Base-by-base conservation (phyloP, 768 basidiomycete genomes). In the Mycena rebaudengoi region DNA sequence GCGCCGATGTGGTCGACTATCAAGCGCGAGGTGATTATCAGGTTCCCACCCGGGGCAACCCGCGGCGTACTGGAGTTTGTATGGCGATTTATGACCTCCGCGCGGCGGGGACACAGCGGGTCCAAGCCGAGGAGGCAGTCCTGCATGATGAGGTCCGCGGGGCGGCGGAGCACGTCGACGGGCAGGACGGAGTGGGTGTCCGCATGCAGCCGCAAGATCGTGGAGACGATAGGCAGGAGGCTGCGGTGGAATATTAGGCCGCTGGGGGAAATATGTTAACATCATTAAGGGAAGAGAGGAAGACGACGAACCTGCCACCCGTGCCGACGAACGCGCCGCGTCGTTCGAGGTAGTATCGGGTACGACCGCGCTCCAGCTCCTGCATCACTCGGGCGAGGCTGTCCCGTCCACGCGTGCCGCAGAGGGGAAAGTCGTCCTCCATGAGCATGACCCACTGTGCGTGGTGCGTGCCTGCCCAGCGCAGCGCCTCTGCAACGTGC, bases 391-490 rank as follows among this genome's bases (percentile, higher is more conserved):
- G 59, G 4, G 49, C 52, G 37, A 48, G 61, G 14, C 18, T 30
- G 7, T 33, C 18, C 20, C 35, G 35, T 8, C 16, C 53, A 45
- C 18, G 16, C 14, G 3, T 73, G 16, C 73, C 76, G 29, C 80
- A 82, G 20, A 82, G 43, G 0, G 81, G 80, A 45, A 82, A 82
- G 62, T 83, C 80, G 64, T 83, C 81, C 54, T 82, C 81, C 28
- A 79, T 70, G 13, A 82, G 70, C 77, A 81, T 81, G 5, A 82
- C 64, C 80, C 80, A 82, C 57, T 82, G 79, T 14, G 78, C 73
- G 35, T 63, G 60, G 5, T 62, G 59, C 39, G 58, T 69, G 41
- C 70, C 70, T 32, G 70, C 64, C 82, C 80, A 82, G 26, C 75
- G 60, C 39, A 82, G 76, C 5, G 80, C 80, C 45, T 83, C 81